Evolutionary conservation across 2,329 filamentous ascomycete species (phyloP), one percentile per base, ranked within the genome.

Genomic region (Aspergillus alliaceus): DNA sequence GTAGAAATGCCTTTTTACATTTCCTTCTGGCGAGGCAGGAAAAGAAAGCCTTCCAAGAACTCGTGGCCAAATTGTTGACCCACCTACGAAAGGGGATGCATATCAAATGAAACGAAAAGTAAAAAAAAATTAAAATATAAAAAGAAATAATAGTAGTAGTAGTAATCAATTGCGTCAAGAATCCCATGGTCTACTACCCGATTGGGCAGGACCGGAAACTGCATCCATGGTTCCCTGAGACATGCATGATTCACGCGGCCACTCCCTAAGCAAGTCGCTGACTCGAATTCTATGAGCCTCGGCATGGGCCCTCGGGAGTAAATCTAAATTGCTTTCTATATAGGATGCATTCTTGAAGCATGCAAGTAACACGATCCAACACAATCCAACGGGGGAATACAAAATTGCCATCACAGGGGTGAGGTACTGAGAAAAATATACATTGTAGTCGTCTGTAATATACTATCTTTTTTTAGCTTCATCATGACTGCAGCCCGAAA

Each of bases 91-190:
- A 42, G n/a, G 22, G 5, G 8, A 24, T 25, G 20, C 22, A 25
- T 25, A 25, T n/a, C n/a, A n/a, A n/a, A n/a, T n/a, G n/a, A n/a
- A n/a, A n/a, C n/a, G n/a, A n/a, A n/a, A n/a, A n/a, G n/a, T n/a
- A n/a, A n/a, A n/a, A n/a, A n/a, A n/a, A n/a, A n/a, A n/a, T n/a
- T n/a, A n/a, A n/a, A n/a, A n/a, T n/a, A n/a, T n/a, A n/a, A n/a
- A n/a, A n/a, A n/a, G n/a, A n/a, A n/a, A n/a, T n/a, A n/a, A n/a
- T n/a, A n/a, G n/a, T n/a, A n/a, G n/a, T n/a, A n/a, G 20, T n/a
- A 25, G 27, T 6, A n/a, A 42, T 55, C 48, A 32, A 53, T 65
- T 64, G 63, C 61, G 61, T 65, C 63, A 65, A 58, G 52, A 54
- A 35, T 48, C 9, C 27, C 9, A 22, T 20, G 44, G 8, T 11